Evolutionary conservation across 75 land plant species (phyloP), one percentile per base, ranked within the genome.

Genomic region (Adiantum capillusveneris): DNA sequence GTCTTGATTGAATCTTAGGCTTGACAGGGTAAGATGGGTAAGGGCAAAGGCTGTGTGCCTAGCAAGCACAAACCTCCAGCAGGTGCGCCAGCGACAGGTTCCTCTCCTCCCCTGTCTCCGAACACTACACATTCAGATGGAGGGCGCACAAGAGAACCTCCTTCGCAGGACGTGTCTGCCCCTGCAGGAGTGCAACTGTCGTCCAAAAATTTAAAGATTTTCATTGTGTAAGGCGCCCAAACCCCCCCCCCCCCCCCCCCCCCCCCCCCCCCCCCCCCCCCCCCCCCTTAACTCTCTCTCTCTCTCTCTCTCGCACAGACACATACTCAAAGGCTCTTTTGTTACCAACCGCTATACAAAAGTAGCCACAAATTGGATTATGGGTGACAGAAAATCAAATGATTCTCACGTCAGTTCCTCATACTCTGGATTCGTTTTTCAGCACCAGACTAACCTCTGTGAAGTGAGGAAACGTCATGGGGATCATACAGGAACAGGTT

Each of bases 41-140:
- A 87, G 68, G 88, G 88, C 58, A 77, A 75, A 12, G 92, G 92
- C 22, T 87, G 92, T 64, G 63, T 87, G 44, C 88, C 85, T 0
- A 87, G 92, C 71, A 81, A 76, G 71, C 78, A 64, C 31, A 51
- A 51, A 29, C 79, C 0, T 3, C 59, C 48, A 21, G 5, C 21
- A 25, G 29, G 30, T 0, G 42, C 0, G 6, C 7, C 37, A 5
- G 9, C 37, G 3, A 9, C 9, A 5, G 9, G 7, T 34, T 3
- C 37, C 9, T 36, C 37, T 1, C 42, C 25, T 13, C 34, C 45
- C 1, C 1, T 55, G 2, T 2, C 16, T 2, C 57, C 34, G 25
- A 55, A 34, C 3, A 5, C 37, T 9, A 9, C 7, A 34, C 37
- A 3, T 34, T 34, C 37, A 28, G 31, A n/a, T 18, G 57, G 24